Percentiles rank a stretch among this genome's conserved stretches.
Conservation (phyloP, 257 asterid species). For the Solanum boliviense region DNA sequence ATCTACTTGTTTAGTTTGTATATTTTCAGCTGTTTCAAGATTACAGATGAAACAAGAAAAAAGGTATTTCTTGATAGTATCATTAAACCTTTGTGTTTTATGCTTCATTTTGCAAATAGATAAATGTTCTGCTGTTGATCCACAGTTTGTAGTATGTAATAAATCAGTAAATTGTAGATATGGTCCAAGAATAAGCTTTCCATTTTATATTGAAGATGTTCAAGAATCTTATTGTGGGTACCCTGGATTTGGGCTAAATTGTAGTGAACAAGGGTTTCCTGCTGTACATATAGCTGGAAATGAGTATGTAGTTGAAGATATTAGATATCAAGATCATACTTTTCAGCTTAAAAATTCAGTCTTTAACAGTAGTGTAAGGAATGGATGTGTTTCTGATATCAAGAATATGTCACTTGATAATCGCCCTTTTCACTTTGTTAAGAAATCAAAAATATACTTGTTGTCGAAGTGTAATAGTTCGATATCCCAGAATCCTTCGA, state of each 20-base stretch:
- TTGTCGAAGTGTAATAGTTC: slow-evolving; percentile 24
- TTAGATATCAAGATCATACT: slow-evolving; percentile 17
- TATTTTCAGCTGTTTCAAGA: slow-evolving; percentile 4
- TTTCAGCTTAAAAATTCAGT: slow-evolving; percentile 21
- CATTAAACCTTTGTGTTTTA: slow-evolving; percentile 14
- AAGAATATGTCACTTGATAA: slow-evolving; percentile 14
- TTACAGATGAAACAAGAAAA: slow-evolving; percentile 17
- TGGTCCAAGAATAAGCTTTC: slow-evolving; percentile 46
- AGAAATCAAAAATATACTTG: slow-evolving; percentile 12
- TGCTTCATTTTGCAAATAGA: slow-evolving; percentile 13
- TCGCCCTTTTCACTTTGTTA: not conserved
- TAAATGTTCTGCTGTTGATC: slow-evolving; percentile 22
- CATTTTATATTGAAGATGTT: slow-evolving; percentile 24
- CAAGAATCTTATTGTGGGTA: slow-evolving; percentile 43
- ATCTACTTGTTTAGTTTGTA: not conserved
- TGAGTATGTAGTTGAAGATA: slow-evolving; percentile 21
- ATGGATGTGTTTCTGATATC: slow-evolving; percentile 21
- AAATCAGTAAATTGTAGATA: slow-evolving; percentile 14
- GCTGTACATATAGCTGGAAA: slow-evolving; percentile 11
- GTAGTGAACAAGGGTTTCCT: slow-evolving; percentile 28
- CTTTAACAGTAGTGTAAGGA: not conserved
- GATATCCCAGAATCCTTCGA: not conserved
- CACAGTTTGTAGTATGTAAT: slow-evolving; percentile 30
- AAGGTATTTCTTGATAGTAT: not conserved
- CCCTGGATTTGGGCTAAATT: slow-evolving; percentile 24